Percentiles rank a stretch among this genome's conserved stretches.
These are phyloP conservation scores for Penicillium steckii DNA, from an alignment of 495 filamentous ascomycete genomes.

Conservation along the genomic window DNA sequence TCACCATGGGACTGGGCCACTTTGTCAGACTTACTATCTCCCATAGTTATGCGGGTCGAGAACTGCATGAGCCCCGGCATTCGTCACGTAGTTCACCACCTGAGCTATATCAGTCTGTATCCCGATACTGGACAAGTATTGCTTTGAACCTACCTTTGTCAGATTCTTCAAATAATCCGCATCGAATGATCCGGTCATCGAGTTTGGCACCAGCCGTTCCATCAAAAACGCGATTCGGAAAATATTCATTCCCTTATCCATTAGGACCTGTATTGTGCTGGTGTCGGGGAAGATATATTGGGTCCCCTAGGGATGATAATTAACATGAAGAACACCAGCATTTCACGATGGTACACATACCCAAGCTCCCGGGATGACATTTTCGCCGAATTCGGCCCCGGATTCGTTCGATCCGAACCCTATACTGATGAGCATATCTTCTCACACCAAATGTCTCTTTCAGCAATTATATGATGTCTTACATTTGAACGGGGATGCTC, in stretches of 20 bases:
- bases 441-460: not conserved
- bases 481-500: slow-evolving; percentile 27
- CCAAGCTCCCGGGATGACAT: slow-evolving; percentile 20
- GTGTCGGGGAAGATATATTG: slow-evolving; percentile 61
- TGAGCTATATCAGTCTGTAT: slow-evolving; percentile 17
- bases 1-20: not conserved
- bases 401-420: slow-evolving; percentile 33
- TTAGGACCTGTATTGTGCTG: slow-evolving; percentile 52
- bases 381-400: slow-evolving; percentile 26
- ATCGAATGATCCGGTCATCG: slow-evolving; percentile 44
- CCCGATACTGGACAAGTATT: not conserved
- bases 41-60: slow-evolving; percentile 72
- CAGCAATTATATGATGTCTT: too few relatives aligned
- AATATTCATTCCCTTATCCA: slow-evolving; percentile 62
- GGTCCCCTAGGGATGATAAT: slow-evolving; percentile 40
- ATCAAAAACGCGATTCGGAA: slow-evolving; percentile 69
- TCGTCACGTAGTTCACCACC: slow-evolving; percentile 61
- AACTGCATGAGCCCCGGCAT: slow-evolving; percentile 61
- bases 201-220: slow-evolving; percentile 60
- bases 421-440: slow-evolving; percentile 1
- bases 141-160: slow-evolving; percentile 31
- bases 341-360: slow-evolving; percentile 8
- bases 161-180: slow-evolving; percentile 39
- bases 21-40: slow-evolving; percentile 42
- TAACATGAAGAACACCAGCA: slow-evolving; percentile 19